A percentile compares a stretch with the other conserved stretches of the same genome.
phyloP scores from a whole-genome alignment of 23 red algal species.

The Agarophyton chilense region DNA sequence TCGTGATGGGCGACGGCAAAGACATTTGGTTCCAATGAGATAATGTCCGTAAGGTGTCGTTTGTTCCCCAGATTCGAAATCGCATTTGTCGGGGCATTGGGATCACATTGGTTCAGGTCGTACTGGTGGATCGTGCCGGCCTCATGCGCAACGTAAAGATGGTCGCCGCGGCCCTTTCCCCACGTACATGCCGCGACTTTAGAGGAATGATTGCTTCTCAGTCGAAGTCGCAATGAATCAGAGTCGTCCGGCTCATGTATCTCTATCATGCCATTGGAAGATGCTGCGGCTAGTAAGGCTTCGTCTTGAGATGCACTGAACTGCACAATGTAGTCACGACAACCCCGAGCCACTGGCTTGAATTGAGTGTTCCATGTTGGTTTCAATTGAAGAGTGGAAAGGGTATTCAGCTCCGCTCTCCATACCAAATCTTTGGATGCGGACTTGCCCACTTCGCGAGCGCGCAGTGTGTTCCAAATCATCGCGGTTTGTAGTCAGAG shows the following conservation, averaged over 20 bases:
- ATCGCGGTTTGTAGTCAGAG: background rate
- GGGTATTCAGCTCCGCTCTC: background rate
- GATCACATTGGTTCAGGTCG: slow-evolving; percentile 25
- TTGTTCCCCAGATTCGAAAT: background rate
- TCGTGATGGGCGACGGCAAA: slow-evolving; percentile 21
- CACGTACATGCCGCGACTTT: background rate
- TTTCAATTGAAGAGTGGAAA: background rate
- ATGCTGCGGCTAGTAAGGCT: slow-evolving; percentile 34
- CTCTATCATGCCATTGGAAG: slow-evolving; percentile 27
- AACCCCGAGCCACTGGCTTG: background rate
- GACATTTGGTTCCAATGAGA: background rate
- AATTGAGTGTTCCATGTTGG: background rate
- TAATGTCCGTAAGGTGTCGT: background rate
- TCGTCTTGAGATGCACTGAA: slow-evolving; percentile 35
- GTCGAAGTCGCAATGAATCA: slow-evolving; percentile 28
- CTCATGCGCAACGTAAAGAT: slow-evolving; percentile 17
- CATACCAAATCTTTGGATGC: background rate
- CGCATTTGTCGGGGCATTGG: background rate
- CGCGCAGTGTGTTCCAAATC: background rate
- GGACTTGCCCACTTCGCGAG: slow-evolving; percentile 4
- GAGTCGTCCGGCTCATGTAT: slow-evolving; percentile 42
- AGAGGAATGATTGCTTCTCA: background rate
- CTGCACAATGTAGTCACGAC: slow-evolving; percentile 33
- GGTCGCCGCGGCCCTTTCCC: background rate
- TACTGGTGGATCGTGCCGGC: background rate